Conservation (phyloP, 306 rosid species). For the Fagus sylvatica region DNA sequence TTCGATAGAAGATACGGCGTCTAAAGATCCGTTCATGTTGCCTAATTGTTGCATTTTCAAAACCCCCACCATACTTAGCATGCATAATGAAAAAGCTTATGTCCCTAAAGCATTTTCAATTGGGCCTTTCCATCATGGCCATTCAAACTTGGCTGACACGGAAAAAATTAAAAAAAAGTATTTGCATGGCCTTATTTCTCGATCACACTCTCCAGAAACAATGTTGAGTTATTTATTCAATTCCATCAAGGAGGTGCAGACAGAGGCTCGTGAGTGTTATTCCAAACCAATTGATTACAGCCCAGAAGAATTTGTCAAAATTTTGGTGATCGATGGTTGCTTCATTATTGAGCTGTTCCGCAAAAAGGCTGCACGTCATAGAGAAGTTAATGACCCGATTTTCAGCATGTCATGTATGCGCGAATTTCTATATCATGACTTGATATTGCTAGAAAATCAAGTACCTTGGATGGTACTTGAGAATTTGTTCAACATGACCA, state of each 20-base stretch:
- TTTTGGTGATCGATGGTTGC: constrained; percentile 38
- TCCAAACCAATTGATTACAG: neutral
- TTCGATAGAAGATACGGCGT: neutral
- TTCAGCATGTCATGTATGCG: neutral
- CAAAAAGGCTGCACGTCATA: too few species aligned
- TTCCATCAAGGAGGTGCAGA: neutral
- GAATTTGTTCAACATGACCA: neutral
- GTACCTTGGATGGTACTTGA: constrained; percentile 22
- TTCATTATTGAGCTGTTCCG: constrained; percentile 26
- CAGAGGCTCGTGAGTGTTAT: neutral
- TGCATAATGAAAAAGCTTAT: neutral
- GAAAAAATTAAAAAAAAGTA: constrained; percentile 14
- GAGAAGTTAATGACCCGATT: constrained; percentile 8
- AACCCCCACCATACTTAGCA: constrained; percentile 6
- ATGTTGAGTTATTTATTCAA: neutral
- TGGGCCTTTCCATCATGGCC: constrained; percentile 13
- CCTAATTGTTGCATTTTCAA: constrained; percentile 24
- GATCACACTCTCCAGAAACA: neutral
- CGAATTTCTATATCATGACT: constrained; percentile 15
- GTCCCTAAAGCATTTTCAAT: constrained; percentile 13
- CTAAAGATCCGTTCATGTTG: neutral
- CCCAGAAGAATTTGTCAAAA: neutral
- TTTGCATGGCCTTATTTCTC: neutral
- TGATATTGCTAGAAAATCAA: constrained; percentile 12
- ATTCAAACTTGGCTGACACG: neutral